Conservation (phyloP, 257 asterid genomes). For the Solanum sparsipilum region DNA sequence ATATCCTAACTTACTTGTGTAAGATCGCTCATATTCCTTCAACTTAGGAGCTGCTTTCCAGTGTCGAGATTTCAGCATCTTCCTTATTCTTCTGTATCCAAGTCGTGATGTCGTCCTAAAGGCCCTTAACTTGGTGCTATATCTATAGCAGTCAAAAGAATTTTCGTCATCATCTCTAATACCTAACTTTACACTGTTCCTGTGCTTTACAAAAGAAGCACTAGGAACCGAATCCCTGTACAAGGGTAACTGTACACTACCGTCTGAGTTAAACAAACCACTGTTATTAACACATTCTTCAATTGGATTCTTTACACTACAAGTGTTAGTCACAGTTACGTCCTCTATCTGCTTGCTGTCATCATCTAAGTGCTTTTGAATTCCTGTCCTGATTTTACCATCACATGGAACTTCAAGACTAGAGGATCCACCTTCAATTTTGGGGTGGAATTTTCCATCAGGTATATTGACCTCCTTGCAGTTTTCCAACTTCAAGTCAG, state of each 20-base stretch:
- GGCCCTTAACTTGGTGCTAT: constrained; percentile 61
- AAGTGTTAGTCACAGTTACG: constrained; percentile 34
- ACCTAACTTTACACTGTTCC: constrained; percentile 81
- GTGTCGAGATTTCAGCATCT: constrained; percentile 63
- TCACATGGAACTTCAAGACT: constrained; percentile 1
- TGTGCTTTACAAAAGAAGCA: constrained; percentile 49
- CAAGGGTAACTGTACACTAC: constrained; percentile 88
- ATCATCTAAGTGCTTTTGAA: constrained; percentile 13
- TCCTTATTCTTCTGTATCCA: constrained; percentile 62
- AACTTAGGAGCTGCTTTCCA: constrained; percentile 61
- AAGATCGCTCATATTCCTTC: constrained; percentile 49
- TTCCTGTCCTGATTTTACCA: constrained; percentile 24
- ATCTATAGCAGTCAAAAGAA: constrained; percentile 61
- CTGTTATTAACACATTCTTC: constrained; percentile 34
- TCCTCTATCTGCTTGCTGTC: constrained; percentile 6
- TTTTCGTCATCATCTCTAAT: constrained; percentile 97
- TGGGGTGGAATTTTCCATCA: constrained; percentile 11
- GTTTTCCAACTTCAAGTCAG: constrained; percentile 34
- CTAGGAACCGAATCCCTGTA: constrained; percentile 46
- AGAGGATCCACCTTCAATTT: constrained; percentile 16
- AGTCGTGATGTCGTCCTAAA: constrained; percentile 48
- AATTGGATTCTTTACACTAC: constrained; percentile 46
- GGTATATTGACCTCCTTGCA: constrained; percentile 9
- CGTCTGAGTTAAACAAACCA: constrained; percentile 41
- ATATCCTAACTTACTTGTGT: constrained; percentile 39